Evolutionary conservation across 768 basidiomycete species (phyloP).

Genomic region (Pulveroboletus sp.): DNA sequence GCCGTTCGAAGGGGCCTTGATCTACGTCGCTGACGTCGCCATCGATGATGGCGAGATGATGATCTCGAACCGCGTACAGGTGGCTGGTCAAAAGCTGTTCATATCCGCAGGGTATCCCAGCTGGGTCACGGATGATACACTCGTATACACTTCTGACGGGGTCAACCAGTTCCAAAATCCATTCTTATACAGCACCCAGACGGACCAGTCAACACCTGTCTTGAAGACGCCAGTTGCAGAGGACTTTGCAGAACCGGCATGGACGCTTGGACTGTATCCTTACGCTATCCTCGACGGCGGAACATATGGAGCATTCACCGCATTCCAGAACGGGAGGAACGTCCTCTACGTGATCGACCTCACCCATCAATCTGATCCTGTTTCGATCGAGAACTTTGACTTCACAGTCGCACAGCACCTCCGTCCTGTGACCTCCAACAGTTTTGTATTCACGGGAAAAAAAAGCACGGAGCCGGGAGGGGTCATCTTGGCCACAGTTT

Average conservation of each 20-base stretch:
- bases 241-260: slow-evolving; percentile 24
- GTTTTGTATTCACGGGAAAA: slow-evolving; percentile 12
- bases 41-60: slow-evolving; percentile 10
- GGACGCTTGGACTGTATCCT: slow-evolving; percentile 15
- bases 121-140: slow-evolving; percentile 42
- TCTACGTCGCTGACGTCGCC: slow-evolving; percentile 46
- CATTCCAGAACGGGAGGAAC: slow-evolving; percentile 27
- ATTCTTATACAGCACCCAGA: slow-evolving; percentile 20
- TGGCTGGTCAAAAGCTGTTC: slow-evolving; percentile 46
- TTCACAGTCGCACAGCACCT: slow-evolving; percentile 15
- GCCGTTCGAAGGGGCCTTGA: slow-evolving; percentile 60
- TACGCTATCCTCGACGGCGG: slow-evolving; percentile 24
- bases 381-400: slow-evolving; percentile 1
- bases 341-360: slow-evolving; percentile 33
- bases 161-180: slow-evolving; percentile 59
- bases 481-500: slow-evolving; percentile 7
- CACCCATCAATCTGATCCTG: not conserved
- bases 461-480: slow-evolving; percentile 2
- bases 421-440: not conserved
- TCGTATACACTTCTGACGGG: slow-evolving; percentile 58
- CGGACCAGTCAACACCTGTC: slow-evolving; percentile 24
- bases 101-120: slow-evolving; percentile 35
- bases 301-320: slow-evolving; percentile 29
- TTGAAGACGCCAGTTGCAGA: slow-evolving; percentile 19
- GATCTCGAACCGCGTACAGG: slow-evolving; percentile 33